A percentile compares a stretch with the other conserved stretches of the same genome.
phyloP scores from a whole-genome alignment of 805 yeast genomes.

The Candida cerambycidarum region DNA sequence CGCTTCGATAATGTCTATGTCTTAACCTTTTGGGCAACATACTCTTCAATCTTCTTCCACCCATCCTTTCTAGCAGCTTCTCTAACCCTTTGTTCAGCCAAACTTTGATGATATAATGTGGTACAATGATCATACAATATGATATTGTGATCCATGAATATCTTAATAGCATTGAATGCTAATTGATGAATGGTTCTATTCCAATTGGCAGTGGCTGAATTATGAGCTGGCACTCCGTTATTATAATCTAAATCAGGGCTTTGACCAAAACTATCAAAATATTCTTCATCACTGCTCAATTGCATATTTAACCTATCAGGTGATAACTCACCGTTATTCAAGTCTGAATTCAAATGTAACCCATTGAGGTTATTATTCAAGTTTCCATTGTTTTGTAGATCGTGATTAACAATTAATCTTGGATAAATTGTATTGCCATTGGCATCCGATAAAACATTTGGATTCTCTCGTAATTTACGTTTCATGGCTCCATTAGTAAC shows the following conservation, averaged over 20 bases:
- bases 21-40: conserved; percentile 10
- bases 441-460: conserved; percentile 39
- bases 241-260: conserved; percentile 28
- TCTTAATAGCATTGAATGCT: conserved; percentile 87
- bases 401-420: conserved; percentile 28
- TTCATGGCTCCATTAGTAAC: conserved; percentile 40
- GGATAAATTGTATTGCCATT: conserved; percentile 43
- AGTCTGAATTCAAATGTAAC: conserved; percentile 12
- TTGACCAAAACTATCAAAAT: conserved; percentile 40
- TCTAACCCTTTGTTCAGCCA: conserved; percentile 68
- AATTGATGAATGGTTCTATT: conserved; percentile 88
- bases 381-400: conserved; percentile 17
- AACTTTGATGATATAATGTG: conserved; percentile 75
- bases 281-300: conserved; percentile 44
- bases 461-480: conserved; percentile 38
- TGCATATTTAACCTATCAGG: conserved; percentile 22
- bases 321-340: background rate
- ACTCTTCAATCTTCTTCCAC: conserved; percentile 66
- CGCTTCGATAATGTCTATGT: conserved; percentile 1
- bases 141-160: conserved; percentile 91
- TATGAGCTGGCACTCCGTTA: conserved; percentile 39
- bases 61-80: conserved; percentile 62
- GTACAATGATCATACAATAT: conserved; percentile 90
- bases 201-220: conserved; percentile 69
- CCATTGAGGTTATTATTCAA: conserved; percentile 16